Evolutionary conservation across 352 stramenopile genomes (phyloP), one percentile per base, ranked within the genome.

Genomic region (Phytophthora kernoviae): DNA sequence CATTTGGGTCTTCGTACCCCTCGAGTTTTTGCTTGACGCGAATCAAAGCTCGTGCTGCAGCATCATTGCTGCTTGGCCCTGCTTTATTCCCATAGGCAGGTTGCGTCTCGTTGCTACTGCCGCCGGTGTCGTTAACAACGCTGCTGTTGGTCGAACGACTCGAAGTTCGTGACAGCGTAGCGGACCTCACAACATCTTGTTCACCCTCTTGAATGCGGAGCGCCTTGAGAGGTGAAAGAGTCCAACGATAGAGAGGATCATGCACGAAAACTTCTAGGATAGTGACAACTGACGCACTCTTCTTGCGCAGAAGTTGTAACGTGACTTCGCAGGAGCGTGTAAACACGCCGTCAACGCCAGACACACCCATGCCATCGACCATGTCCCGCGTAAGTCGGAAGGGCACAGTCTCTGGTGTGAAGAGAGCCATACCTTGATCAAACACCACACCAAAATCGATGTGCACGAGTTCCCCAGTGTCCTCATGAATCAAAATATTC

Each of bases 381-480:
- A 99, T 79, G 56, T 99, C 98, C 12, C 97, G 84, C 15, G 97
- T 99, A 5, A 99, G 84, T 17, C 98, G 96, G 74, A 99, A 99
- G 11, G 98, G 98, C 34, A 99, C 96, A 1, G 87, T 97, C 79
- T 99, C 98, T 1, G 98, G 98, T 18, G 91, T 98, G 52, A 84
- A 88, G 4, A 99, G 70, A 55, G 83, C 84, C 86, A 96, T 93
- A 6, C 85, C 87, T 62, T 99, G 97, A 61, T 99, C 98, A 81
- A 99, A 99, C 10, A 99, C 96, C 40, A 99, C 97, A 9, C 98
- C 98, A 82, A 99, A 99, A 75, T 99, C 98, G 67, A 99, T 99
- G 68, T 99, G 98, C 34, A 99, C 94, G 26, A 99, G 77, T 74
- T 99, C 97, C 10, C 91, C 97, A 1, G 96, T 99, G 33, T 90